These are phyloP conservation scores for Nannochloris sp. DNA, from an alignment of 139 green algal genomes.

Conservation along the genomic window DNA sequence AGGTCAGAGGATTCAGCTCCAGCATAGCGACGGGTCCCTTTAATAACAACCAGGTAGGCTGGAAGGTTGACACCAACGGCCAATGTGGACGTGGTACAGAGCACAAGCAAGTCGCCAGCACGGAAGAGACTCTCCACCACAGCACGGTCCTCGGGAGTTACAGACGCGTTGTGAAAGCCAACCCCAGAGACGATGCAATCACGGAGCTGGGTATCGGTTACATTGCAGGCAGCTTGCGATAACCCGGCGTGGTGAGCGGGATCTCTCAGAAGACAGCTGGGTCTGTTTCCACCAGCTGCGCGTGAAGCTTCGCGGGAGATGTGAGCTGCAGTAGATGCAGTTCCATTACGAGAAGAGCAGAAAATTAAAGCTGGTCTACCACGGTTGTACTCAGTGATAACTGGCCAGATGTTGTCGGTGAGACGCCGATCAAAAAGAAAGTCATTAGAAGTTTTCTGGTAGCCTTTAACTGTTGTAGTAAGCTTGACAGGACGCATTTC, in stretches of 20 bases:
- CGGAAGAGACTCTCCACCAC: constrained; percentile 77
- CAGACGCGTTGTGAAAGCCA: constrained; percentile 75
- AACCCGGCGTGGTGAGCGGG: constrained; percentile 36
- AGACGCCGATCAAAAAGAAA: constrained; percentile 77
- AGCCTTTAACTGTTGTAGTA: constrained; percentile 67
- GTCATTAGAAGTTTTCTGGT: constrained; percentile 55
- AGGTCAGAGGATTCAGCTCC: constrained; percentile 14
- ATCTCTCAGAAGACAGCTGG: constrained; percentile 34
- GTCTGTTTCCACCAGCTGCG: not conserved
- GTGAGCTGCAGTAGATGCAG: constrained; percentile 52
- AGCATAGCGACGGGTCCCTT: constrained; percentile 64
- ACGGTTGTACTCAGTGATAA: constrained; percentile 63
- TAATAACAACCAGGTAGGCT: constrained; percentile 86
- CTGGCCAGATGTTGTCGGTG: constrained; percentile 54
- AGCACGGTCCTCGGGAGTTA: constrained; percentile 58
- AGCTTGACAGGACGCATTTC: constrained; percentile 83
- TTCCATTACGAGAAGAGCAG: constrained; percentile 82
- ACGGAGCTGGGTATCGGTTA: constrained; percentile 38
- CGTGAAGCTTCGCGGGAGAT: constrained; percentile 36
- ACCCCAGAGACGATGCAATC: constrained; percentile 43
- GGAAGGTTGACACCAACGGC: constrained; percentile 91
- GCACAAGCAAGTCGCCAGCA: constrained; percentile 46
- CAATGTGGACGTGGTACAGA: constrained; percentile 85
- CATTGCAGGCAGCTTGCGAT: not conserved
- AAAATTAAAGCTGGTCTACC: constrained; percentile 85